A percentile compares a stretch with the other conserved stretches of the same genome.
Conservation (phyloP, 257 asterid genomes). For the Henckelia pumila region DNA sequence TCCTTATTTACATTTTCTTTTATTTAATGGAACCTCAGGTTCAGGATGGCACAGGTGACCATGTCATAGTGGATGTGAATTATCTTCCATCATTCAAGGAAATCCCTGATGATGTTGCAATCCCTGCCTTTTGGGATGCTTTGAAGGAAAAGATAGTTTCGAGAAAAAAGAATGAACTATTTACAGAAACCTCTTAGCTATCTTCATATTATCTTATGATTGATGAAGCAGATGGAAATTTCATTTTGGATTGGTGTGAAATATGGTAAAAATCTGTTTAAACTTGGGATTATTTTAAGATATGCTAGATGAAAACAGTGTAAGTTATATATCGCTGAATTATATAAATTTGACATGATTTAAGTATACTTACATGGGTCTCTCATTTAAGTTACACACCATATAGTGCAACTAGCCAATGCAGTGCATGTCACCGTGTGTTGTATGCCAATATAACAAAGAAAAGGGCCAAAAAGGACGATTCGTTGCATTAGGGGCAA, state of each 20-base stretch:
- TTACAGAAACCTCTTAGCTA: slow-evolving; percentile 24
- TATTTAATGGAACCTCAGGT: slow-evolving; percentile 43
- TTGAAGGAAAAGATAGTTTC: slow-evolving; percentile 60
- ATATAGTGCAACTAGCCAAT: background rate
- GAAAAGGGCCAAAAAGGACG: background rate
- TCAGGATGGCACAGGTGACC: slow-evolving; percentile 88
- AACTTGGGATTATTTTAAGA: no score
- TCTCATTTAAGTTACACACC: background rate
- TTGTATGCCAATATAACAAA: background rate
- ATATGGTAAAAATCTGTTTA: background rate
- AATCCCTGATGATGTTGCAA: slow-evolving; percentile 81
- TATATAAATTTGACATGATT: background rate
- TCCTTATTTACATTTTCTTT: background rate
- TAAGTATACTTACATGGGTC: background rate
- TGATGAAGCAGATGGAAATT: slow-evolving; percentile 11
- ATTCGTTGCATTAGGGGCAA: no score
- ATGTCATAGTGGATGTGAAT: slow-evolving; percentile 90
- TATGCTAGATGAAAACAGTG: no score
- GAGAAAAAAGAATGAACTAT: slow-evolving; percentile 28
- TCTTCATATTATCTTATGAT: background rate
- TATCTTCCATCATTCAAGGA: slow-evolving; percentile 97
- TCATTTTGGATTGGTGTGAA: background rate
- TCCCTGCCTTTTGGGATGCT: slow-evolving; percentile 94
- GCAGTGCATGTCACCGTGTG: background rate
- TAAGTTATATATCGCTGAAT: no score